Percentiles rank a stretch among this genome's conserved stretches.
Conservation (phyloP, 1,284 basidiomycete genomes). For the Apiotrichum domesticum region DNA sequence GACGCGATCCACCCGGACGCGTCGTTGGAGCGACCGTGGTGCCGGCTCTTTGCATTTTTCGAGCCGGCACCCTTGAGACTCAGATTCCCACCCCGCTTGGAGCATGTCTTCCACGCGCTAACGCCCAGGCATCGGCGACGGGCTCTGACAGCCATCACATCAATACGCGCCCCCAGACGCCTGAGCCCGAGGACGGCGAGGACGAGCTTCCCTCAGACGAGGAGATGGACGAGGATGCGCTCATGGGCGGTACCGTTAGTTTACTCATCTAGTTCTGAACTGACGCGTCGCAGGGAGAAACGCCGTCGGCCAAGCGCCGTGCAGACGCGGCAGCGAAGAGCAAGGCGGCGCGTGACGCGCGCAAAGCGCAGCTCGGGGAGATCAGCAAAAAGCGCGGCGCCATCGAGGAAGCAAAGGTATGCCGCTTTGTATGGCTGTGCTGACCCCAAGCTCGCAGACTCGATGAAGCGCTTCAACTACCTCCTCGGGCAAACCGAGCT, state of each 20-base stretch:
- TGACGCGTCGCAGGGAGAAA: conserved; percentile 8
- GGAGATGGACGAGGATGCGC: conserved; percentile 21
- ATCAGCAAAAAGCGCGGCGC: conserved; percentile 40
- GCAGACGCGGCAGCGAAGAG: conserved; percentile 27
- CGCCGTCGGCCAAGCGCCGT: conserved; percentile 31
- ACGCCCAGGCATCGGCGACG: conserved; percentile 31
- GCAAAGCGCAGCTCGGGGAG: conserved; percentile 39
- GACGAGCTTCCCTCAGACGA: conserved; percentile 34
- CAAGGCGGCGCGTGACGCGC: conserved; percentile 37
- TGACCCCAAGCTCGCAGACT: conserved; percentile 68
- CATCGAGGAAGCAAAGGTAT: conserved; percentile 44
- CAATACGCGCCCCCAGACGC: conserved; percentile 36
- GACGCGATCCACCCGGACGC: background rate
- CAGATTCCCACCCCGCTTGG: too few relatives aligned
- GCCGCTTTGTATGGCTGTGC: conserved; percentile 5
- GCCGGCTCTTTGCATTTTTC: too few relatives aligned
- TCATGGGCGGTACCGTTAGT: conserved; percentile 12
- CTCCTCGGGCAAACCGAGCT: conserved; percentile 90
- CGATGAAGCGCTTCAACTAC: conserved; percentile 91
- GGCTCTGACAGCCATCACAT: conserved; percentile 38
- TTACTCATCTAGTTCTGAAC: too few relatives aligned
- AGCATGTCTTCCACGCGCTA: background rate
- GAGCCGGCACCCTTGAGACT: too few relatives aligned
- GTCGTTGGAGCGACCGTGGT: too few relatives aligned
- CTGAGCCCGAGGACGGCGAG: conserved; percentile 23